Conservation (phyloP, 1,139 yeast species). For the Pichia sp. region DNA sequence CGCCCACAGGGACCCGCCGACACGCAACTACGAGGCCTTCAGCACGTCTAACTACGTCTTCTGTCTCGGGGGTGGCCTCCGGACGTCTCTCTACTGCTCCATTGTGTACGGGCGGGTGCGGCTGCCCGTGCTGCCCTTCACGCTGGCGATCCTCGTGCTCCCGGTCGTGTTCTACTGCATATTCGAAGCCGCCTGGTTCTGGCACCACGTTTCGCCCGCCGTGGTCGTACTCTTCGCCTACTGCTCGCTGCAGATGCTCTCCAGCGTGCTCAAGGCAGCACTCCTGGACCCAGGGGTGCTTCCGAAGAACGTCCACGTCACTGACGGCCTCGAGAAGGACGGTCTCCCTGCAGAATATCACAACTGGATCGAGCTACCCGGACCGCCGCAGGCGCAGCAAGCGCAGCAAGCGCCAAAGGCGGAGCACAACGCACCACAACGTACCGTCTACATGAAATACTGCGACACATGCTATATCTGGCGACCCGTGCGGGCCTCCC, state of each 20-base stretch:
- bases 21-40: conserved; percentile 21
- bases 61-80: conserved; percentile 61
- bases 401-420: too few relatives aligned
- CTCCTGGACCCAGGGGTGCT: conserved; percentile 67
- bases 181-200: conserved; percentile 53
- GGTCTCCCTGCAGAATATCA: conserved; percentile 62
- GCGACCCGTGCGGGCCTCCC: conserved; percentile 69
- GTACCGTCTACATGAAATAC: conserved; percentile 34
- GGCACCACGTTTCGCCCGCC: conserved; percentile 57
- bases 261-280: conserved; percentile 46
- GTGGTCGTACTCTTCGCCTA: conserved; percentile 57
- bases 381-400: neutral
- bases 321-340: conserved; percentile 34
- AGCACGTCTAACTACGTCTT: conserved; percentile 37
- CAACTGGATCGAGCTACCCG: conserved; percentile 38
- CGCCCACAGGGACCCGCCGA: neutral
- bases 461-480: conserved; percentile 60
- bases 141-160: conserved; percentile 32
- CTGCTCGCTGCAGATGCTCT: conserved; percentile 47
- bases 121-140: conserved; percentile 16
- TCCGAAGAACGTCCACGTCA: conserved; percentile 65
- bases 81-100: conserved; percentile 11
- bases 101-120: conserved; percentile 1
- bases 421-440: neutral
- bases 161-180: conserved; percentile 52